phyloP scores from a whole-genome alignment of 2,329 filamentous ascomycete species.

The Exophiala sideris region DNA sequence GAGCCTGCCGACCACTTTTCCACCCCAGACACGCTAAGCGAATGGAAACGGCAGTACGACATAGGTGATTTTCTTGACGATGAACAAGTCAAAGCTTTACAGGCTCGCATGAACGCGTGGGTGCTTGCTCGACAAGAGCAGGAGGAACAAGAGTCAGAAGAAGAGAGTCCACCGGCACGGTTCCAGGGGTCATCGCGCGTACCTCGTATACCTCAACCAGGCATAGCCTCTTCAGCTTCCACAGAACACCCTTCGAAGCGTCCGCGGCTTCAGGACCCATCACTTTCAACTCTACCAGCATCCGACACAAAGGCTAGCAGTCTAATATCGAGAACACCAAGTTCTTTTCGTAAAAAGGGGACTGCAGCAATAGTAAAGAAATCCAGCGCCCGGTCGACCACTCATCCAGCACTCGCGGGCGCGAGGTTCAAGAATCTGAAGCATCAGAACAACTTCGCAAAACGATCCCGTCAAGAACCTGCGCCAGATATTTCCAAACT shows the following conservation, averaged over 20 bases:
- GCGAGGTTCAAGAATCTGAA: constrained; percentile 21
- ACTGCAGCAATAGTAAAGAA: too few relatives aligned
- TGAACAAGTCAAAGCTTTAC: constrained; percentile 13
- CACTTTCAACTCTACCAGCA: too few relatives aligned
- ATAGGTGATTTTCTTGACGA: constrained; percentile 28
- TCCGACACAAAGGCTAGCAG: too few relatives aligned
- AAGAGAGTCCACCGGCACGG: not conserved
- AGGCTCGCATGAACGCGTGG: constrained; percentile 21
- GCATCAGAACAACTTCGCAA: constrained; percentile 22
- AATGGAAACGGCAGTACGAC: constrained; percentile 38
- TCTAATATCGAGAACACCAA: too few relatives aligned
- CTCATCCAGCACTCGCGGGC: constrained; percentile 3
- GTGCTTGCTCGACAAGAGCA: not conserved
- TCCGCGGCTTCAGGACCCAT: too few relatives aligned
- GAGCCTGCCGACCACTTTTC: constrained; percentile 46
- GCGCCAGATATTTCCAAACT: constrained; percentile 15
- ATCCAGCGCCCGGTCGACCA: not conserved
- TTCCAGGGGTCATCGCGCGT: too few relatives aligned
- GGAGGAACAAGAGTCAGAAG: not conserved
- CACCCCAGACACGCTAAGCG: constrained; percentile 36
- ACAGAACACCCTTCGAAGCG: too few relatives aligned
- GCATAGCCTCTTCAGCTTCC: too few relatives aligned
- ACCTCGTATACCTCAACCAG: too few relatives aligned
- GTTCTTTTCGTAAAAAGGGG: too few relatives aligned
- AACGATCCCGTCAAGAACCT: constrained; percentile 15